Base-by-base conservation (phyloP, 2,329 filamentous ascomycete species). In the Basipetospora chlamydospora region DNA sequence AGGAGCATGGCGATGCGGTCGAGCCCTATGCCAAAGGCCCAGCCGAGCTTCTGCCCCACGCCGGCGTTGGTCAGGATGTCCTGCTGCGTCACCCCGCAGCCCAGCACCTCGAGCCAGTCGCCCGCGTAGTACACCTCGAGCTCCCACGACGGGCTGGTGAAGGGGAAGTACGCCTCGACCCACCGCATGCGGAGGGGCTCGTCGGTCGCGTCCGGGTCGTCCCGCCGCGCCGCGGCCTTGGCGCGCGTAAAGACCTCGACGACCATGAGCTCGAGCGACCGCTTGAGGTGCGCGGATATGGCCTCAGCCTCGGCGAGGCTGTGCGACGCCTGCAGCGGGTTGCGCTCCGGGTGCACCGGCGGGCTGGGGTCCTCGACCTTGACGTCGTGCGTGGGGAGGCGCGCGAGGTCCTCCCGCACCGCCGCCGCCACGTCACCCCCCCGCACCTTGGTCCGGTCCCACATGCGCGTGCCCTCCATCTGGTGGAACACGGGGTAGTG, bases 401-500 rank as follows among this genome's bases (percentile, higher is more conserved):
- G 66, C 37, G 74, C 70, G 20, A 92, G 47, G 50, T 93, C 84
- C 25, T 67, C 67, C 61, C 68, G 72, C 6, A 96, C 76, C 10
- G 73, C 70, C 12, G 72, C 62, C 1, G 71, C 71, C 13, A 86
- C 54, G 44, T 80, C 69, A 13, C 65, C 67, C 41, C 57, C 63
- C 4, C 39, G 34, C 30, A 70, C 71, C 53, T 62, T 68, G 20
- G 53, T 64, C 8, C 84, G 73, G 51, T 90, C 80, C 88, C 90
- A 98, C 37, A 86, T 79, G 47, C 80, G 70, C 7, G 88, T 88
- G 10, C 86, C 88, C 56, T 98, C 90, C 87, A 96, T 96, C 61
- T 98, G 90, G 59, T 98, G 90, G 58, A 98, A 98, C 40, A 93
- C 76, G 0, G 90, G 90, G 58, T 96, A 96, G 59, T 98, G 90